Evolutionary conservation across 2,329 filamentous ascomycete species (phyloP), one percentile per base, ranked within the genome.

Genomic region (Ophiosphaerella herpotricha): DNA sequence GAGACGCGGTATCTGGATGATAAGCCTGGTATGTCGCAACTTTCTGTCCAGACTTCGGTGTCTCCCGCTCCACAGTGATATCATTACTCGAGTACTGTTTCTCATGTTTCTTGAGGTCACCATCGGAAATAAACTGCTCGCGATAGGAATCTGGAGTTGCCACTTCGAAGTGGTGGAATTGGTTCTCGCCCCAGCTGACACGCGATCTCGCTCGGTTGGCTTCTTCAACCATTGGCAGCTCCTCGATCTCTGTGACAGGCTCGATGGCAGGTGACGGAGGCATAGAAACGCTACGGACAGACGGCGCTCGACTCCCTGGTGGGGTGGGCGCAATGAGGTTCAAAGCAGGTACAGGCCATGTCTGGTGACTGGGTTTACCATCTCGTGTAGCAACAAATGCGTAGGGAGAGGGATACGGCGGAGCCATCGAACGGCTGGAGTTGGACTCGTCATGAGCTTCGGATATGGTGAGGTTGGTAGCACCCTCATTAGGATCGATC

Each of bases 261-360:
- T 68, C 63, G 12, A 68, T 66, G 3, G 54, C 59, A 2, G 74
- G 74, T 2, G 72, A 74, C 14, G 69, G 60, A 18, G 67, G 70
- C 13, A 65, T 36, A 23, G 72, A 75, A 7, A 62, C 63, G 32
- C 68, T 71, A 29, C 68, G 70, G 14, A 70, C 67, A 24, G 68
- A 70, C 8, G 73, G 72, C 21, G 73, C 75, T 49, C 70, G 59
- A 51, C 80, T 82, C 16, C 75, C 77, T 16, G 83, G 83, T 14
- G 83, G 83, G 6, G 83, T 85, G 2, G 83, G 80, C 39, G 81
- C 77, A 45, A 84, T 82, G 21, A 85, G 70, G 37, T 80, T 82
- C 13, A 86, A 72, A n/a, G 63, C 68, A 9, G 82, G 82, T 16
- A 85, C 78, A 14, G 72, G 67, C 71, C 75, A 80, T 33, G 50